Percentiles rank a stretch among this genome's conserved stretches.
These are phyloP conservation scores for Trichoderma atrobrunneum DNA, from an alignment of 2,329 filamentous ascomycete genomes.

Conservation along the genomic window DNA sequence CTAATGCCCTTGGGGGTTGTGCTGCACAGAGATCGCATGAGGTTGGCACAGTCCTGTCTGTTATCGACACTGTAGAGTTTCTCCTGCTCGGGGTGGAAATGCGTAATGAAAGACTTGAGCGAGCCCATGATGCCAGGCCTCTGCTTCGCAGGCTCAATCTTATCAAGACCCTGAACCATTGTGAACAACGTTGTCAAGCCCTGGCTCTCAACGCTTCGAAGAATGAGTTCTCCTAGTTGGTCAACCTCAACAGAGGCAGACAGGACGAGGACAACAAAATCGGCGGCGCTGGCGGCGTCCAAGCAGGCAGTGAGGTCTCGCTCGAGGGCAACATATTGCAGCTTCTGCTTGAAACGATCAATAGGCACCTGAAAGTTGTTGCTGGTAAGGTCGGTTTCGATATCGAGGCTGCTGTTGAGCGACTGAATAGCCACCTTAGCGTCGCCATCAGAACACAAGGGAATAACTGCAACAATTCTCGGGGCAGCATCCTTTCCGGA, in stretches of 20 bases:
- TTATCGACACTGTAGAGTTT: slow-evolving; percentile 87
- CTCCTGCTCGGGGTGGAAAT: slow-evolving; percentile 90
- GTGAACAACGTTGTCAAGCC: slow-evolving; percentile 91
- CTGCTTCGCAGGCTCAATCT: slow-evolving; percentile 75
- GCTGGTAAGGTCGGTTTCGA: slow-evolving; percentile 62
- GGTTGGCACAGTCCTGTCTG: slow-evolving; percentile 84
- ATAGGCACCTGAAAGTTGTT: slow-evolving; percentile 65
- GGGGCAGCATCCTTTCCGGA: slow-evolving; percentile 83
- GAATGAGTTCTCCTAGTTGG: slow-evolving; percentile 75
- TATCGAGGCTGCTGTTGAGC: slow-evolving; percentile 77
- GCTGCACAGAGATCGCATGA: slow-evolving; percentile 87
- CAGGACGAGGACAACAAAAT: slow-evolving; percentile 85
- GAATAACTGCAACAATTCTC: slow-evolving; percentile 82
- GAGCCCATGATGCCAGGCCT: slow-evolving; percentile 73
- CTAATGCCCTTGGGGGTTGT: slow-evolving; percentile 89
- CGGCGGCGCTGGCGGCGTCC: slow-evolving; percentile 82
- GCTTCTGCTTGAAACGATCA: slow-evolving; percentile 90
- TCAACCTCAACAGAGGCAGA: slow-evolving; percentile 84
- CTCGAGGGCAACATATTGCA: slow-evolving; percentile 77
- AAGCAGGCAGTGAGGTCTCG: slow-evolving; percentile 73
- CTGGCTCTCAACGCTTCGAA: slow-evolving; percentile 87
- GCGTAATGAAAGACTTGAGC: slow-evolving; percentile 86
- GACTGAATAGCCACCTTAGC: slow-evolving; percentile 62
- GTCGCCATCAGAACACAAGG: slow-evolving; percentile 73
- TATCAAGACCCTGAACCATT: slow-evolving; percentile 75